Conservation (phyloP, 192 early-diverging fungal species). For the Funneliformis geosporum region DNA sequence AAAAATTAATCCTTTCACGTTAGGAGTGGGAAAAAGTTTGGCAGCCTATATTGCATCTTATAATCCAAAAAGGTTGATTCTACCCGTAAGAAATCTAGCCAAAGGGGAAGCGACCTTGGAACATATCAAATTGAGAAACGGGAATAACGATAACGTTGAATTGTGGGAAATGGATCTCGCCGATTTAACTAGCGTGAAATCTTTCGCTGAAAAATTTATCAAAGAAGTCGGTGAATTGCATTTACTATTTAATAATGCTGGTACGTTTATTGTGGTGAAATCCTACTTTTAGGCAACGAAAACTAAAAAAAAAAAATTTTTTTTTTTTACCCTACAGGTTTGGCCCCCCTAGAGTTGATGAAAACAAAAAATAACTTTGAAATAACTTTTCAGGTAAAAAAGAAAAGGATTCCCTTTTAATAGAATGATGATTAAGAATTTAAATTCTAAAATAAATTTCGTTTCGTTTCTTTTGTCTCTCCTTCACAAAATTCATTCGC, state of each 20-base stretch:
- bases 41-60: not conserved
- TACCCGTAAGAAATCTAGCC: not conserved
- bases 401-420: too few relatives aligned
- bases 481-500: not conserved
- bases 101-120: not conserved
- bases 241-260: not conserved
- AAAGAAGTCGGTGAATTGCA: not conserved
- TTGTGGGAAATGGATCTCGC: not conserved
- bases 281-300: not conserved
- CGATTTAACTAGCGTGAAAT: not conserved
- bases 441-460: too few relatives aligned
- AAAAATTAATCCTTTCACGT: not conserved
- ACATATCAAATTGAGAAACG: not conserved
- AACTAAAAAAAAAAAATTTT: not conserved
- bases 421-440: too few relatives aligned
- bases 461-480: too few relatives aligned
- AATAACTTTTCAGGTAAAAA: not conserved
- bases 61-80: not conserved
- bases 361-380: not conserved
- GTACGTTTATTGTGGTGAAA: not conserved
- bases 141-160: not conserved
- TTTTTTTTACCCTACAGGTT: not conserved
- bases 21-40: not conserved
- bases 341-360: not conserved
- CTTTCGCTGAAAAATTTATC: not conserved